Conservation (phyloP, 345 rosid species). For the rapeseed (Brassica napus) region DNA sequence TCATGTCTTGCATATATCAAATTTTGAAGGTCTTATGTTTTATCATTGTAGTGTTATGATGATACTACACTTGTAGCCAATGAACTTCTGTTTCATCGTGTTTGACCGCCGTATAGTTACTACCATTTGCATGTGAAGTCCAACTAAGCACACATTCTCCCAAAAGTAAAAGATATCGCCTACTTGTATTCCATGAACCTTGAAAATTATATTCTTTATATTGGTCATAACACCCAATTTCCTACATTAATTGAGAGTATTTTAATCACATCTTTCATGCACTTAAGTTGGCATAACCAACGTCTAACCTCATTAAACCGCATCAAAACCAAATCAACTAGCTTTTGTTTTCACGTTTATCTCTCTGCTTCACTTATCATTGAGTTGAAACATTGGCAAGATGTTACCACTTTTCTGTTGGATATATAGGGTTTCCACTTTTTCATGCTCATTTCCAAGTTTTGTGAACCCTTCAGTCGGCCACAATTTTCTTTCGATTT, state of each 20-base stretch:
- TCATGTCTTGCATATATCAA: constrained; percentile 66
- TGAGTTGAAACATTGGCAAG: neutral
- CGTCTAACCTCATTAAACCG: constrained; percentile 51
- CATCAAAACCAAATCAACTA: constrained; percentile 43
- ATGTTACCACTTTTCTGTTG: neutral
- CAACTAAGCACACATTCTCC: constrained; percentile 57
- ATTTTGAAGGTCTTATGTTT: constrained; percentile 46
- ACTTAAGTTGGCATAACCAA: constrained; percentile 48
- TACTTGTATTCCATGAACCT: constrained; percentile 56
- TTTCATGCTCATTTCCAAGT: neutral
- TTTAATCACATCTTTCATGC: constrained; percentile 13
- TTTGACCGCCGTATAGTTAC: constrained; percentile 47
- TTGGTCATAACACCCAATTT: constrained; percentile 54
- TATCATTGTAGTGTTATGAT: constrained; percentile 56
- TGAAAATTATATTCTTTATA: constrained; percentile 50
- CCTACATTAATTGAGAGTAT: constrained; percentile 37
- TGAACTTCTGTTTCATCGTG: constrained; percentile 25
- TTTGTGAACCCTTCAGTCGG: neutral
- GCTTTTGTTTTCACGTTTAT: constrained; percentile 47
- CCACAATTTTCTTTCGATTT: constrained; percentile 3
- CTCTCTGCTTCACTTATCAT: constrained; percentile 12
- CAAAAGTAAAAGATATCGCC: constrained; percentile 66
- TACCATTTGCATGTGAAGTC: constrained; percentile 58
- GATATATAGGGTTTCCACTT: neutral
- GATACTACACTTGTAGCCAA: constrained; percentile 62